A percentile compares a stretch with the other conserved stretches of the same genome.
Conservation (phyloP, 2,329 filamentous ascomycete species). For the Exophiala aquamarina region DNA sequence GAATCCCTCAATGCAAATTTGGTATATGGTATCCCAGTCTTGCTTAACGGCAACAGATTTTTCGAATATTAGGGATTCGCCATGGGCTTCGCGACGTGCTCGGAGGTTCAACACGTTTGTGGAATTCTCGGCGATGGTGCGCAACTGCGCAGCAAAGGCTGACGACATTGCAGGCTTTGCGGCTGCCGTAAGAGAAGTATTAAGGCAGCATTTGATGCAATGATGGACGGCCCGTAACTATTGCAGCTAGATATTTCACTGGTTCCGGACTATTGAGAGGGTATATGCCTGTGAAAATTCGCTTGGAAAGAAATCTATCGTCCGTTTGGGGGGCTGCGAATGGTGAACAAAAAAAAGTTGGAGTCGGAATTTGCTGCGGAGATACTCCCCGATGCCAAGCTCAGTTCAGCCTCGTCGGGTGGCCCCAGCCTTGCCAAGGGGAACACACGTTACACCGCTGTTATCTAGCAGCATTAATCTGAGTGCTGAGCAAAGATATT, state of each 20-base stretch:
- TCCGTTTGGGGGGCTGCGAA: background rate
- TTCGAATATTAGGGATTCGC: conserved; percentile 93
- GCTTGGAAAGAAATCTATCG: background rate
- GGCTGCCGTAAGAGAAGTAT: background rate
- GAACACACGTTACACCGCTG: no score
- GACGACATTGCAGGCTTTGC: conserved; percentile 63
- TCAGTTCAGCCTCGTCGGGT: no score
- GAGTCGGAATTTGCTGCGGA: conserved; percentile 6
- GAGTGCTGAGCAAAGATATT: no score
- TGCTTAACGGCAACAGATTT: conserved; percentile 79
- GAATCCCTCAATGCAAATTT: conserved; percentile 84
- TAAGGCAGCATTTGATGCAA: no score
- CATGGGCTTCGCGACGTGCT: conserved; percentile 86
- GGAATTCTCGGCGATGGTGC: conserved; percentile 84
- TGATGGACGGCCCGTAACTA: no score
- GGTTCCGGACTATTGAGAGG: no score
- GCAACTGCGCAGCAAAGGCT: conserved; percentile 88
- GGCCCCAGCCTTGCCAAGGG: no score
- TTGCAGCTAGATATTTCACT: no score
- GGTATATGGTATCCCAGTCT: conserved; percentile 84
- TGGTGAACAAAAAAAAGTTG: conserved; percentile 10
- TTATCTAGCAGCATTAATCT: no score
- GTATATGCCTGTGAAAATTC: background rate
- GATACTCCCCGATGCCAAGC: conserved; percentile 6
- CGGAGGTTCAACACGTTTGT: conserved; percentile 90